Conservation (phyloP, 257 asterid species). For the Primulina huaijiensis region DNA sequence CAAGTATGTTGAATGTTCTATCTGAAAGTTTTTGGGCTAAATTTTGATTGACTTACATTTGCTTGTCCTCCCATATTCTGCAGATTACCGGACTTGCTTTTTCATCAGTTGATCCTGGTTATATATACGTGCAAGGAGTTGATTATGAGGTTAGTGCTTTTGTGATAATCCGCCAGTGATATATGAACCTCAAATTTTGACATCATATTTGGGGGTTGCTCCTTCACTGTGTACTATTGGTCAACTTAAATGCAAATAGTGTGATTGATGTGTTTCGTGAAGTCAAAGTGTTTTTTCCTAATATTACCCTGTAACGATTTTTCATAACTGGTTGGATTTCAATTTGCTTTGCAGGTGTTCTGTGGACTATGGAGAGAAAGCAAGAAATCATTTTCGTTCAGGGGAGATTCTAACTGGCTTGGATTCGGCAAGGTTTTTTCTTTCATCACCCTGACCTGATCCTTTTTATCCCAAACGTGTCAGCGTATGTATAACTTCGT, state of each 20-base stretch:
- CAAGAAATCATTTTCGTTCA: constrained; percentile 62
- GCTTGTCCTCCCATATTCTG: constrained; percentile 13
- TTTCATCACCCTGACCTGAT: constrained; percentile 1
- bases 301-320: neutral
- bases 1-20: neutral
- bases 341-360: constrained; percentile 49
- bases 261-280: neutral
- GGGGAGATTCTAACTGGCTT: constrained; percentile 99
- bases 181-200: constrained; percentile 15
- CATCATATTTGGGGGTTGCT: neutral
- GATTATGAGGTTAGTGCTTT: constrained; percentile 73
- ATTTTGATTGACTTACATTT: neutral
- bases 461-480: neutral
- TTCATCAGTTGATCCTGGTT: constrained; percentile 70
- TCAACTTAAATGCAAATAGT: neutral
- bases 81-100: constrained; percentile 93
- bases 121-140: constrained; percentile 83
- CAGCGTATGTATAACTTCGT: neutral
- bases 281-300: neutral
- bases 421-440: constrained; percentile 80
- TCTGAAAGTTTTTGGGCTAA: neutral
- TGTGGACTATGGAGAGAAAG: constrained; percentile 76
- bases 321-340: constrained; percentile 1
- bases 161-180: neutral
- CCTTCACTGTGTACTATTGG: neutral